Percentiles rank a stretch among this genome's conserved stretches.
phyloP scores from a whole-genome alignment of 768 basidiomycete genomes.

The Pulveroboletus frians region DNA sequence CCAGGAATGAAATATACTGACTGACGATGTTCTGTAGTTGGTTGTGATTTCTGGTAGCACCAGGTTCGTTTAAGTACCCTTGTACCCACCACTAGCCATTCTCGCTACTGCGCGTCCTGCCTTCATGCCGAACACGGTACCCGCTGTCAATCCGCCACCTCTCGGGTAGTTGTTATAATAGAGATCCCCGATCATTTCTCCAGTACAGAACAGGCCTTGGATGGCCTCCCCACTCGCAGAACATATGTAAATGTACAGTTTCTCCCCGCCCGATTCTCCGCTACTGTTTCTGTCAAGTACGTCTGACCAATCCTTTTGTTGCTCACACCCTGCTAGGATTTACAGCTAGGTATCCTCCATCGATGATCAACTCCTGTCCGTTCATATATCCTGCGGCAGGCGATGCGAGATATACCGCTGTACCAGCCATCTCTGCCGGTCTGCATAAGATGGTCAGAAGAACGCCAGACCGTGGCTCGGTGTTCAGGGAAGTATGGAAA shows the following conservation, averaged over 20 bases:
- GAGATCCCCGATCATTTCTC: constrained; percentile 64
- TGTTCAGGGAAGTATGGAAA: not conserved
- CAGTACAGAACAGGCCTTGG: constrained; percentile 56
- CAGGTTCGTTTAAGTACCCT: not conserved
- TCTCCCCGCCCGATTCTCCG: not conserved
- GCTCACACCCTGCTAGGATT: constrained; percentile 54
- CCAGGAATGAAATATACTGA: not conserved
- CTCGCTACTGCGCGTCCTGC: constrained; percentile 46
- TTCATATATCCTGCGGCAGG: constrained; percentile 69
- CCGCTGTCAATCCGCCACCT: constrained; percentile 60
- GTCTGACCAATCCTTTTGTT: not conserved
- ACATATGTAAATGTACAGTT: not conserved
- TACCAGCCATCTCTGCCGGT: constrained; percentile 70
- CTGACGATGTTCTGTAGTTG: not conserved
- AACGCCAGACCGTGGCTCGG: not conserved
- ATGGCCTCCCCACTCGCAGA: constrained; percentile 36
- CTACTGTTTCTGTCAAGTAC: not conserved
- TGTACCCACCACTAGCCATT: constrained; percentile 1
- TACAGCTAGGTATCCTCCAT: constrained; percentile 69
- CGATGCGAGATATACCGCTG: constrained; percentile 70
- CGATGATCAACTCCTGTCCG: constrained; percentile 73
- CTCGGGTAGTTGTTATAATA: constrained; percentile 68
- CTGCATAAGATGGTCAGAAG: constrained; percentile 32
- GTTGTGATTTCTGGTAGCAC: not conserved
- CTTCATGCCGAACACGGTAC: constrained; percentile 59